Evolutionary conservation across 2,329 filamentous ascomycete genomes (phyloP), one percentile per base, ranked within the genome.

Genomic region (Pezicula radicicola): DNA sequence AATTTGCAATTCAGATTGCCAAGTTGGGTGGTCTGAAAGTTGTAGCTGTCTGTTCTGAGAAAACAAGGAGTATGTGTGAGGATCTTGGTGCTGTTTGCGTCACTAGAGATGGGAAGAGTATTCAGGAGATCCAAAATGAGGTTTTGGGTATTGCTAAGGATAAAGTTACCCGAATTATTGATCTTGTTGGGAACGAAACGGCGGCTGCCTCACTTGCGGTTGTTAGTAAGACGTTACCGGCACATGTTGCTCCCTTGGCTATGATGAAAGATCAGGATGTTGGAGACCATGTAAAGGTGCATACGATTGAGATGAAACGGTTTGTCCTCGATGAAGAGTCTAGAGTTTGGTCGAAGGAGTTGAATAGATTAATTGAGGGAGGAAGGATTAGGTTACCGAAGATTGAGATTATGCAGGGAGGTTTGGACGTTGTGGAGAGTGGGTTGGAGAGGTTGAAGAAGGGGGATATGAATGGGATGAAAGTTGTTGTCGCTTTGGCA

Each of bases 1-100:
- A 73, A 54, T 73, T 72, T 43, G 64, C 70, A 7, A 70, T 68
- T 9, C 71, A 75, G 55, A 58, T 74, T 25, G 71, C 71, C 13
- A 58, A 48, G 10, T 55, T 63, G 15, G 65, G 65, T 16, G 66
- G 66, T 3, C 48, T 73, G 25, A 63, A 63, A 36, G 69, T 73
- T 18, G 66, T 75, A 25, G 65, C 68, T 4, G 67, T 72, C 35
- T 45, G 42, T 27, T 45, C 42, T 18, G 42, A 45, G 27, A 25
- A 28, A 30, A 45, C 42, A 21, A 27, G 27, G 21, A 16, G 19
- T 21, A 28, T 45, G 13, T 27, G 19, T 15, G 27, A 30, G 19
- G 21, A 49, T 16, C 62, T 71, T 10, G 70, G 70, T 18, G 69
- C 70, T 7, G 46, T 46, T 15, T 57, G 66, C 43, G 68, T 71